Conservation (phyloP, 108 stramenopile genomes). For the Licmophora abbreviata region DNA sequence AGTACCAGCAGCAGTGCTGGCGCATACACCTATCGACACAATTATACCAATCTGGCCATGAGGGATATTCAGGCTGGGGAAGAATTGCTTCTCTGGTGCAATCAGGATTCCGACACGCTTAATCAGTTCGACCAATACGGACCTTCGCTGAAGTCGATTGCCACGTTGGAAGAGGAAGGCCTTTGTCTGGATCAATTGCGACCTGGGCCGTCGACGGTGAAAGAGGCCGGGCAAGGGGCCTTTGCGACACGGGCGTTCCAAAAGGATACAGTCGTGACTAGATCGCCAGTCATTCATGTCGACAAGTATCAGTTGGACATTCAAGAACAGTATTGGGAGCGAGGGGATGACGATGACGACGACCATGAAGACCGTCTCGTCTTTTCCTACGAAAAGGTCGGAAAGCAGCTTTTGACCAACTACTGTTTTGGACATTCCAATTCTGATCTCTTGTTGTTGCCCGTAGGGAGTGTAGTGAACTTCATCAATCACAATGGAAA, state of each 20-base stretch:
- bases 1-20: conserved; percentile 32
- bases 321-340: conserved; percentile 17
- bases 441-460: conserved; percentile 43
- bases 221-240: conserved; percentile 73
- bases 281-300: conserved; percentile 11
- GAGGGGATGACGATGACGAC: too few relatives aligned
- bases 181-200: conserved; percentile 72
- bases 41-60: conserved; percentile 25
- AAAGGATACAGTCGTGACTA: conserved; percentile 38
- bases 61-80: conserved; percentile 52
- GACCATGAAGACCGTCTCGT: too few relatives aligned
- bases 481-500: conserved; percentile 29
- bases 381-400: too few relatives aligned
- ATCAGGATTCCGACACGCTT: too few relatives aligned
- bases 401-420: conserved; percentile 48
- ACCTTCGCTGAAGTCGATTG: too few relatives aligned
- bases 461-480: conserved; percentile 30
- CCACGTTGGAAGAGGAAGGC: conserved; percentile 62
- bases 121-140: too few relatives aligned
- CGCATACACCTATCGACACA: conserved; percentile 28
- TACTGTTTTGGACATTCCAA: conserved; percentile 52
- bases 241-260: conserved; percentile 58
- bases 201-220: conserved; percentile 56
- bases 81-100: too few relatives aligned
- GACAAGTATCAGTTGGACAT: too few relatives aligned